Evolutionary conservation across 78 protist species (phyloP).

Genomic region (Dictyostelium capitatum): DNA sequence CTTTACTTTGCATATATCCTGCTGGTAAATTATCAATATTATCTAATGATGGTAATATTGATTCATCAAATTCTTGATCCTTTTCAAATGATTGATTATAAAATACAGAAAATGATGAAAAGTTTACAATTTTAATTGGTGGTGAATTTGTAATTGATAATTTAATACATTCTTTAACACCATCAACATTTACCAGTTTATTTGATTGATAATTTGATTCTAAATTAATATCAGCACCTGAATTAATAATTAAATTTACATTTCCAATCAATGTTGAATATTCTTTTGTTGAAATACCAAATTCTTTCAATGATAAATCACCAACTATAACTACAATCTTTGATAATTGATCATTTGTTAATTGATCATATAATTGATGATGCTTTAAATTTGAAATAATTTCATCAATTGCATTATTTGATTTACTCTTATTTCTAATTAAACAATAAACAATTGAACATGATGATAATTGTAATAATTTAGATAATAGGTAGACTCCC

Average conservation of each 20-base stretch:
- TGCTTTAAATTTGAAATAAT: background rate
- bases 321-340: slow-evolving; percentile 16
- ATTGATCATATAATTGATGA: background rate
- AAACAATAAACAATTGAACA: slow-evolving; percentile 51
- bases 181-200: slow-evolving; percentile 8
- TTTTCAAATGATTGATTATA: background rate
- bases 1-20: background rate
- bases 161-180: slow-evolving; percentile 35
- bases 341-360: background rate
- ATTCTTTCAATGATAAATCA: background rate
- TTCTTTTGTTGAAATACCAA: background rate
- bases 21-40: background rate
- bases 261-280: background rate
- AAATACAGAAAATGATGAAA: slow-evolving; percentile 57
- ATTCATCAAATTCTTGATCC: background rate
- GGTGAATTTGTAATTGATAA: slow-evolving; percentile 3
- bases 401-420: background rate
- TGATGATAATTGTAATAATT: background rate
- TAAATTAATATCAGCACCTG: slow-evolving; percentile 47
- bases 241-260: slow-evolving; percentile 36
- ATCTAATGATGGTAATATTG: background rate
- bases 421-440: slow-evolving; percentile 11
- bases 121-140: slow-evolving; percentile 14
- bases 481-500: slow-evolving; percentile 30
- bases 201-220: background rate